Evolutionary conservation across 2,329 filamentous ascomycete genomes (phyloP).

Genomic region (Cercospora sp.): DNA sequence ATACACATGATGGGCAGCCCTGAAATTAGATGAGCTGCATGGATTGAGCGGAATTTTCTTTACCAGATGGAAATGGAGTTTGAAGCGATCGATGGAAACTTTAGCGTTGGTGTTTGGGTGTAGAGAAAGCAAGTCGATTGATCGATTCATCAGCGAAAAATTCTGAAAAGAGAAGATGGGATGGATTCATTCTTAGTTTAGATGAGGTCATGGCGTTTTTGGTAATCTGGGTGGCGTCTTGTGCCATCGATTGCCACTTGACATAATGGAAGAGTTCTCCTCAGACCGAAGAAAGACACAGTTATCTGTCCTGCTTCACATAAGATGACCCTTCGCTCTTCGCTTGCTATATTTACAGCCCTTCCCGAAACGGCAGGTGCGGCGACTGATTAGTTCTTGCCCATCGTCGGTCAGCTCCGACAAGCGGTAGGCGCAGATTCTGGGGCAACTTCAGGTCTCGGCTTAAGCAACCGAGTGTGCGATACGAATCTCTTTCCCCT

Average conservation of each 20-base stretch:
- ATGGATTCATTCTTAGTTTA: background rate
- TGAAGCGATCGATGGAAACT: background rate
- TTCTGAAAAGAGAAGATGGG: background rate
- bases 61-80: background rate
- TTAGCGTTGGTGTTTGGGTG: slow-evolving; percentile 22
- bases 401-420: slow-evolving; percentile 1
- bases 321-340: background rate
- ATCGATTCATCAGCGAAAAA: background rate
- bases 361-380: slow-evolving; percentile 4
- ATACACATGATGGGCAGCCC: background rate
- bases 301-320: background rate
- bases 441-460: slow-evolving; percentile 3
- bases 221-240: background rate
- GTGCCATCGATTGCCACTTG: background rate
- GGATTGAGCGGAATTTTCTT: background rate
- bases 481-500: background rate
- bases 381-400: background rate
- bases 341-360: background rate
- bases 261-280: background rate
- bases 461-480: background rate
- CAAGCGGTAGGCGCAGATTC: background rate
- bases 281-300: background rate
- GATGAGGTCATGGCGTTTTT: background rate
- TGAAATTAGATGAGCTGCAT: background rate
- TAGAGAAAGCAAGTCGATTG: slow-evolving; percentile 3